Base-by-base conservation (phyloP, 176 grass and related monocot species). In the Rhynchospora tenuis region DNA sequence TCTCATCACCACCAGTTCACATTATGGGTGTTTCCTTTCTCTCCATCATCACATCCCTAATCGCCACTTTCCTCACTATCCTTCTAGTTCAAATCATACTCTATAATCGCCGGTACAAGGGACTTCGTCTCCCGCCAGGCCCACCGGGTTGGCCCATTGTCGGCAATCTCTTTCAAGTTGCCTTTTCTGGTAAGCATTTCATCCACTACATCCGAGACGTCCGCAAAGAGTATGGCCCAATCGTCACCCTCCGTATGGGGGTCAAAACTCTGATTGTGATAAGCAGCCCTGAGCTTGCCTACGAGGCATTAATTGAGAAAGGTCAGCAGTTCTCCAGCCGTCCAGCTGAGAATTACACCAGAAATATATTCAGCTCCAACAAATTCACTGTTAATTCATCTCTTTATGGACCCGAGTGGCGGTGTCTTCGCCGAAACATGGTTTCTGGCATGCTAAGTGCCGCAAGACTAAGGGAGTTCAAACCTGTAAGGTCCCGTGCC, bases 311-410 rank as follows among this genome's bases (percentile, higher is more conserved):
- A 26, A 82, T 97, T 19, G 87, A 88, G 83, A 97, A 97, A 72
- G 81, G 90, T 1, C 70, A 26, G 3, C 90, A 90, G 68, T 97
- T 97, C 65, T 90, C 92, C 10, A 92, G 75, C 85, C 83, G 94
- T 3, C 94, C 94, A 2, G 85, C 88, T 2, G 94, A 97, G 92
- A 94, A 58, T 85, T 83, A 87, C 17, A 89, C 88, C 13, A 89
- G 92, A 57, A 92, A 84, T 79, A 92, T 97, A 85, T 97, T 97
- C 90, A 94, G 92, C 78, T 91, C 66, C 81, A 89, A 94, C 85
- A 97, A 94, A 89, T 91, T 97, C 81, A 92, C 92, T 50, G 94
- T 97, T 13, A 97, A 97, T 88, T 94, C 94, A 0, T 89, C 94
- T 2, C 58, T 94, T 23, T 97, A 94, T 84, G 94, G 94, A 1